phyloP scores from a whole-genome alignment of 345 rosid genomes.

The Salix suchowensis region DNA sequence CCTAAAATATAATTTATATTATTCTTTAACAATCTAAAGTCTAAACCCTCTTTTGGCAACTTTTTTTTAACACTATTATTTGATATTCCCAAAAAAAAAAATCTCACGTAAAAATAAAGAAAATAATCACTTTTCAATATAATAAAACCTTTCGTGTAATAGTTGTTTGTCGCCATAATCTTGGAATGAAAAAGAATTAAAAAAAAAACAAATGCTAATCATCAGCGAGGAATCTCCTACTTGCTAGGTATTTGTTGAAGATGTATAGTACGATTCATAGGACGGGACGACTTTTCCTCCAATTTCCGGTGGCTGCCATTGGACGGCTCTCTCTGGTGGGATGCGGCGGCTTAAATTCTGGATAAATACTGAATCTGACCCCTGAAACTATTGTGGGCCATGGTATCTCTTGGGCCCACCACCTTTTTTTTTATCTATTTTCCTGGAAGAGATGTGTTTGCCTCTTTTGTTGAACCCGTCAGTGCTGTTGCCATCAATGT shows the following conservation, averaged over 20 bases:
- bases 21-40: neutral
- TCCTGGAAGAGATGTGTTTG: neutral
- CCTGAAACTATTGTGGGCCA: neutral
- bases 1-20: no score
- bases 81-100: neutral
- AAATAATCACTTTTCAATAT: no score
- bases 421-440: neutral
- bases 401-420: neutral
- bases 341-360: conserved; percentile 2
- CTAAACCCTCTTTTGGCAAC: neutral
- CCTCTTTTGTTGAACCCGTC: no score
- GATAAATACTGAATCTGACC: neutral
- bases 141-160: no score
- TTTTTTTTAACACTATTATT: neutral
- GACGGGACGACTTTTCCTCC: neutral
- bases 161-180: neutral
- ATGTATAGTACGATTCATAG: neutral
- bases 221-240: neutral
- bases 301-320: neutral
- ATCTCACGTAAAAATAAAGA: neutral
- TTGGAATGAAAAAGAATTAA: no score
- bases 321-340: neutral
- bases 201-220: neutral
- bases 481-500: no score
- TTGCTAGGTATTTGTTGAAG: neutral